Conservation (phyloP, 164 flowering plant genomes). For the Vitis vinifera region ASM3070453v1 NC_081809.1:24138001-24138500, state of each 20-base stretch:
- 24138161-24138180: conserved; percentile 5
- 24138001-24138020: conserved; percentile 4
- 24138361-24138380: not conserved
- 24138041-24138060: conserved; percentile 13
- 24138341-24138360: not conserved
- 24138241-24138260: not conserved
- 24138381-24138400: conserved; percentile 10
- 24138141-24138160: not conserved
- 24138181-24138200: conserved; percentile 7
- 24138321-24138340: no score
- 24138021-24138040: conserved; percentile 10
- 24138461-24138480: conserved; percentile 6
- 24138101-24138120: conserved; percentile 1
- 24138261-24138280: no score
- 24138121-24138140: conserved; percentile 19
- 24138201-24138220: conserved; percentile 13
- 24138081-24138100: not conserved
- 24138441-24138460: conserved; percentile 13
- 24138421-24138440: conserved; percentile 12
- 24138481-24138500: conserved; percentile 4
- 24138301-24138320: not conserved
- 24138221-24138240: conserved; percentile 3
- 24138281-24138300: no score
- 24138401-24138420: conserved; percentile 8
- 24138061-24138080: conserved; percentile 15